Conservation (phyloP, 2,329 filamentous ascomycete genomes). For the Ophiognomonia clavigignenti-juglandacearum region DNA sequence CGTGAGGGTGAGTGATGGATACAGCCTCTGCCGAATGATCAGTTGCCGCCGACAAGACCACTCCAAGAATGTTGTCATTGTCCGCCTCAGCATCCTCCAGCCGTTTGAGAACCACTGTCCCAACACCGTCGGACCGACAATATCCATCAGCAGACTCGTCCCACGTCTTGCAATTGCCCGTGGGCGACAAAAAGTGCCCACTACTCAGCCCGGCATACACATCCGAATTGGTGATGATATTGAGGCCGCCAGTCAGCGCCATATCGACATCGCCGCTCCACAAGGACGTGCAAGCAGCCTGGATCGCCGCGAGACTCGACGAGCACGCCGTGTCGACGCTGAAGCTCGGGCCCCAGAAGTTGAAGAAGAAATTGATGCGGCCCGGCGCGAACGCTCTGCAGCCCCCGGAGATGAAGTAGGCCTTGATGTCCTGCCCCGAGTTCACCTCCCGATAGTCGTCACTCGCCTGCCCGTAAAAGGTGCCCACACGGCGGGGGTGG, state of each 20-base stretch:
- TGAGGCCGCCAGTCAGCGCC: slow-evolving; percentile 58
- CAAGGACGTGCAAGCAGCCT: slow-evolving; percentile 48
- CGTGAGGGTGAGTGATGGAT: slow-evolving; percentile 69
- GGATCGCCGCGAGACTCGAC: slow-evolving; percentile 31
- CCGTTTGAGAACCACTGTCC: slow-evolving; percentile 43
- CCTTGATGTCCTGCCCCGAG: slow-evolving; percentile 60
- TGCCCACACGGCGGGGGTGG: slow-evolving; percentile 68
- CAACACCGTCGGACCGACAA: slow-evolving; percentile 46
- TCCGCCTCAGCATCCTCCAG: slow-evolving; percentile 44
- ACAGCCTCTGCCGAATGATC: slow-evolving; percentile 68
- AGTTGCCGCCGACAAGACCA: slow-evolving; percentile 58
- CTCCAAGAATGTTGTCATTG: slow-evolving; percentile 61
- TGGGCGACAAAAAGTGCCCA: slow-evolving; percentile 54
- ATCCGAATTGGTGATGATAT: slow-evolving; percentile 61
- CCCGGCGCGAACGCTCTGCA: slow-evolving; percentile 47
- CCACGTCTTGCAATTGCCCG: slow-evolving; percentile 39
- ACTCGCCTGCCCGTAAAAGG: slow-evolving; percentile 72
- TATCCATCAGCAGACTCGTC: slow-evolving; percentile 44
- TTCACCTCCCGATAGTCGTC: slow-evolving; percentile 78
- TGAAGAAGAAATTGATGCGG: slow-evolving; percentile 41
- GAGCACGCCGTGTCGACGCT: slow-evolving; percentile 38
- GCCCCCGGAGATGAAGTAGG: slow-evolving; percentile 49
- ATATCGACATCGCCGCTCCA: slow-evolving; percentile 60
- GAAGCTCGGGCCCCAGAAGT: slow-evolving; percentile 33
- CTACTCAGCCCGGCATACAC: slow-evolving; percentile 57